Conservation (phyloP, 2,329 filamentous ascomycete genomes). For the Ascochyta lentis region DNA sequence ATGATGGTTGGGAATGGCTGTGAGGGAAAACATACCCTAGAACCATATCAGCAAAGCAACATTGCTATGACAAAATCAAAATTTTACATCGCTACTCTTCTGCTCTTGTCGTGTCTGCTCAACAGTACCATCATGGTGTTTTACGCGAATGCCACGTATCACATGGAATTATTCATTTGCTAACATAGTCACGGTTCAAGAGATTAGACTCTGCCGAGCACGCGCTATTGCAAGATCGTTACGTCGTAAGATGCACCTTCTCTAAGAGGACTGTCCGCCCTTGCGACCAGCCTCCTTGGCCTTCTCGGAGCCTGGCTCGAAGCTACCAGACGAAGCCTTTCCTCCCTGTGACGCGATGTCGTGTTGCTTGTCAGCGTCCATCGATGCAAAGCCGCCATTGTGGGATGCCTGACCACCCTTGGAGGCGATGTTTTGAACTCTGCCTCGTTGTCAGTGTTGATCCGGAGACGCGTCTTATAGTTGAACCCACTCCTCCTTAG, state of each 20-base stretch:
- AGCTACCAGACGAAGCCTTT: constrained; percentile 61
- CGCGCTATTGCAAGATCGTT: neutral
- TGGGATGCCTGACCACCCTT: constrained; percentile 53
- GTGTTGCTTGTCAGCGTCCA: constrained; percentile 47
- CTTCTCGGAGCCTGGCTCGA: constrained; percentile 60
- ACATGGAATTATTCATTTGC: neutral
- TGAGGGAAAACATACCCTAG: neutral
- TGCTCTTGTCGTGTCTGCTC: neutral
- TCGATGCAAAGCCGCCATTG: constrained; percentile 46
- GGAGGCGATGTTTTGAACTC: constrained; percentile 52
- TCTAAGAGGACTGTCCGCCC: constrained; percentile 50
- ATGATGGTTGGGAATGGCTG: neutral
- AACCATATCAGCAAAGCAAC: constrained; percentile 2
- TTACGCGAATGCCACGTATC: neutral
- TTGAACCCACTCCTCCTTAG: constrained; percentile 48
- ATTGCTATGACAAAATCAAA: constrained; percentile 8
- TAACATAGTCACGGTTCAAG: neutral
- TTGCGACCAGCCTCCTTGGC: constrained; percentile 63
- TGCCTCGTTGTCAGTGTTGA: too few relatives aligned
- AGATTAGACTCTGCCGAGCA: neutral
- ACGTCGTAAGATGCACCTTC: neutral
- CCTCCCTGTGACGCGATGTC: constrained; percentile 64
- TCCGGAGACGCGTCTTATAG: too few relatives aligned
- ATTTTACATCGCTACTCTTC: neutral
- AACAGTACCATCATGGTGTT: neutral